Evolutionary conservation across 148 eudicot species (phyloP).

Genomic region (Nepenthes mirabilis): DNA sequence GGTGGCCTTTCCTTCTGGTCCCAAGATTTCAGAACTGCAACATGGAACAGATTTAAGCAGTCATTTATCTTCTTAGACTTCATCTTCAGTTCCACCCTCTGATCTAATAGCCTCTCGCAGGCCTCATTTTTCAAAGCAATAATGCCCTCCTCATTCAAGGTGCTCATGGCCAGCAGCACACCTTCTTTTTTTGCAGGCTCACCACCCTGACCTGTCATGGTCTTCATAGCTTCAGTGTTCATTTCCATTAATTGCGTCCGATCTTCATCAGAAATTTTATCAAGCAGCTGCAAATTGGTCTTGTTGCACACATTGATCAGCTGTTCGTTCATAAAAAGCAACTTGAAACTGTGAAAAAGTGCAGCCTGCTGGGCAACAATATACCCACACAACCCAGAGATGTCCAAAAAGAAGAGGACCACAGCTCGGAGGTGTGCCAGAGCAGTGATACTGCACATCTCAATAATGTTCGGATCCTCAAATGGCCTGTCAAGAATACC

Average conservation of each 20-base stretch:
- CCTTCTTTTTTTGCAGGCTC: slow-evolving; percentile 53
- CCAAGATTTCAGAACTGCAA: slow-evolving; percentile 76
- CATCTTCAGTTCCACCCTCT: slow-evolving; percentile 90
- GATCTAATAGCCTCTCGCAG: slow-evolving; percentile 80
- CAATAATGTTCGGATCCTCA: slow-evolving; percentile 90
- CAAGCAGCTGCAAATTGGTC: slow-evolving; percentile 78
- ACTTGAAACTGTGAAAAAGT: slow-evolving; percentile 80
- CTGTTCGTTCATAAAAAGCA: slow-evolving; percentile 86
- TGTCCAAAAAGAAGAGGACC: slow-evolving; percentile 76
- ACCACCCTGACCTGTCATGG: slow-evolving; percentile 67
- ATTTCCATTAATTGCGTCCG: slow-evolving; percentile 71
- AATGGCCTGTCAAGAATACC: slow-evolving; percentile 89
- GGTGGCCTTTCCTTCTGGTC: slow-evolving; percentile 68
- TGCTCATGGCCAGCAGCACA: slow-evolving; percentile 76
- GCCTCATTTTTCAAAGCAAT: slow-evolving; percentile 81
- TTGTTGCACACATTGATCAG: slow-evolving; percentile 78
- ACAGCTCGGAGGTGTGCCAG: slow-evolving; percentile 88
- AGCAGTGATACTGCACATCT: slow-evolving; percentile 97
- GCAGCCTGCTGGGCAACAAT: slow-evolving; percentile 81
- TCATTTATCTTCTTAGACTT: slow-evolving; percentile 85
- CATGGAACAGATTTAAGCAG: slow-evolving; percentile 86
- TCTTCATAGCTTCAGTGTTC: slow-evolving; percentile 79
- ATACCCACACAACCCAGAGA: slow-evolving; percentile 83
- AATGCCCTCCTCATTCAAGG: slow-evolving; percentile 80
- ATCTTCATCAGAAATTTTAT: slow-evolving; percentile 59